These are phyloP conservation scores for Microcyclospora tardicrescens DNA, from an alignment of 2,329 filamentous ascomycete genomes.

Conservation along the genomic window DNA sequence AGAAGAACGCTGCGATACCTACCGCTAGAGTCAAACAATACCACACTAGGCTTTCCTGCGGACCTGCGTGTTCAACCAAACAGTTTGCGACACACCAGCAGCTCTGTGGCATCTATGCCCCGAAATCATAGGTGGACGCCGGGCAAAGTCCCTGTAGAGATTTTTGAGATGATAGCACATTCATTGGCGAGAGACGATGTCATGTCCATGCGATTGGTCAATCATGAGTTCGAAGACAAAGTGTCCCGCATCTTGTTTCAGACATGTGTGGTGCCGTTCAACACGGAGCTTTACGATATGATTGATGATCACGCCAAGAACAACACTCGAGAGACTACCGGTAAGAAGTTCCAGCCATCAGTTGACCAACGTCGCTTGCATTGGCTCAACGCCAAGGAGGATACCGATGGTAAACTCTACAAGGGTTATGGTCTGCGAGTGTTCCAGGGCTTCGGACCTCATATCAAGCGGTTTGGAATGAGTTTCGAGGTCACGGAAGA, in stretches of 20 bases:
- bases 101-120: too few relatives aligned
- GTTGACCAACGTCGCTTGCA: conserved; percentile 10
- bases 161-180: conserved; percentile 45
- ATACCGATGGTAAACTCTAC: conserved; percentile 30
- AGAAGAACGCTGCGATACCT: too few relatives aligned
- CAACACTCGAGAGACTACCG: background rate
- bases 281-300: conserved; percentile 48
- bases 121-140: conserved; percentile 22
- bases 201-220: conserved; percentile 49
- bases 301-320: conserved; percentile 25
- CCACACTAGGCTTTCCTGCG: too few relatives aligned
- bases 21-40: too few relatives aligned
- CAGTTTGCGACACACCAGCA: too few relatives aligned
- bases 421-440: conserved; percentile 49
- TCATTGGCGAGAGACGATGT: conserved; percentile 46
- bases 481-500: conserved; percentile 53
- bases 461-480: conserved; percentile 52
- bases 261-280: conserved; percentile 54
- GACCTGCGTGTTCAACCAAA: too few relatives aligned
- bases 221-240: conserved; percentile 44
- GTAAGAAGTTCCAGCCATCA: background rate
- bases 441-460: conserved; percentile 46
- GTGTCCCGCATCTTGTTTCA: conserved; percentile 47
- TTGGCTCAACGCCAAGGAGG: conserved; percentile 29
- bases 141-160: conserved; percentile 43